A percentile compares a stretch with the other conserved stretches of the same genome.
phyloP scores from a whole-genome alignment of 768 basidiomycete species.

The Russula compacta region DNA sequence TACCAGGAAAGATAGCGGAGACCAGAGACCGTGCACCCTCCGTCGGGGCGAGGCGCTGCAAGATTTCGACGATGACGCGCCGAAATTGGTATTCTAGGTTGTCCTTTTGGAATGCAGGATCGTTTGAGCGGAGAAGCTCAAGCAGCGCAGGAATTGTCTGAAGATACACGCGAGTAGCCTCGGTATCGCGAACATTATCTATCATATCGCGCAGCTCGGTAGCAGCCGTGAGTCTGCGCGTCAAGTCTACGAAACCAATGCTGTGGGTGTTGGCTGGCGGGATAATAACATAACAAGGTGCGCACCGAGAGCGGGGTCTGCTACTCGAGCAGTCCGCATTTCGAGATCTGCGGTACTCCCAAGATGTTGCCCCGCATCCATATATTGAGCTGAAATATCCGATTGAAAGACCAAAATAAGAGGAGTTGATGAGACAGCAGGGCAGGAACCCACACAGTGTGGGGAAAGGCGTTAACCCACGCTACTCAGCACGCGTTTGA shows the following conservation, averaged over 20 bases:
- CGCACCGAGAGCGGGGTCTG: slow-evolving; percentile 65
- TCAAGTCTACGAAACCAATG: slow-evolving; percentile 42
- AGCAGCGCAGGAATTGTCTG: slow-evolving; percentile 67
- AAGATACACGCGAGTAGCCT: slow-evolving; percentile 58
- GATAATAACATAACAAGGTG: slow-evolving; percentile 2
- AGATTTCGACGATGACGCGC: slow-evolving; percentile 76
- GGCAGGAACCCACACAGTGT: neutral
- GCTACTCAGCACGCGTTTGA: neutral
- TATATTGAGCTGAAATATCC: slow-evolving; percentile 19
- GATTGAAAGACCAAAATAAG: neutral
- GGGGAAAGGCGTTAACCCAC: neutral
- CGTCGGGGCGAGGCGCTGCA: slow-evolving; percentile 77
- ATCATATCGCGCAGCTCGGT: slow-evolving; percentile 75
- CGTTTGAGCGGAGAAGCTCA: slow-evolving; percentile 60
- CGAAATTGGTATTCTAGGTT: slow-evolving; percentile 73
- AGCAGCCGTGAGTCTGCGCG: slow-evolving; percentile 60
- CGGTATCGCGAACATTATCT: slow-evolving; percentile 68
- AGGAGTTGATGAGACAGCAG: neutral
- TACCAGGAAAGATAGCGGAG: slow-evolving; percentile 59
- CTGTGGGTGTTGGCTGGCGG: neutral
- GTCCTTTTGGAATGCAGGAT: slow-evolving; percentile 59
- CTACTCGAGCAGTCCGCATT: slow-evolving; percentile 60
- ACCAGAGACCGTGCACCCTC: slow-evolving; percentile 70
- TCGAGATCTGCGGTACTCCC: slow-evolving; percentile 53
- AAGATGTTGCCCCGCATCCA: slow-evolving; percentile 38